These are phyloP conservation scores for Elaeis guineensis DNA, from an alignment of 176 grass and related monocot genomes.

Conservation along the genomic window DNA sequence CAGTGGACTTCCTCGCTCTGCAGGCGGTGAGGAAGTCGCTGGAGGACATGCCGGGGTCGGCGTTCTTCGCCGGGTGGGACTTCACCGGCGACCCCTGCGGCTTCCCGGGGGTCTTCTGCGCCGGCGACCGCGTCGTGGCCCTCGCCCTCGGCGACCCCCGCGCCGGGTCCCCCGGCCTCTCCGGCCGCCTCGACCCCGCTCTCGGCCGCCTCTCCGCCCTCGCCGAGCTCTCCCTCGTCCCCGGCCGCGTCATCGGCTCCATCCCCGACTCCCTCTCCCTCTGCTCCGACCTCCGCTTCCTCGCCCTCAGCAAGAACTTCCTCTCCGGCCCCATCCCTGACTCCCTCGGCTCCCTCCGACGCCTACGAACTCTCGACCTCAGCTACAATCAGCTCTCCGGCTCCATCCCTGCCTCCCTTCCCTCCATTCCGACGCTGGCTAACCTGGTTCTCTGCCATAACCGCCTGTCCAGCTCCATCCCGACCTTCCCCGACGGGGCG, in stretches of 20 bases:
- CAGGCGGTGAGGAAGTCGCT: slow-evolving; percentile 72
- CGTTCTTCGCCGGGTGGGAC: slow-evolving; percentile 76
- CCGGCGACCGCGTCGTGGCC: slow-evolving; percentile 44
- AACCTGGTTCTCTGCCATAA: slow-evolving; percentile 90
- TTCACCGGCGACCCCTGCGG: slow-evolving; percentile 83
- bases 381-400: slow-evolving; percentile 90
- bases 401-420: slow-evolving; percentile 42
- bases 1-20: slow-evolving; percentile 78
- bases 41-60: slow-evolving; percentile 81
- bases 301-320: slow-evolving; percentile 94
- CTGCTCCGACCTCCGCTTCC: slow-evolving; percentile 55
- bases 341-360: slow-evolving; percentile 43
- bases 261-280: slow-evolving; percentile 44
- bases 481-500: slow-evolving; percentile 47
- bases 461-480: slow-evolving; percentile 52
- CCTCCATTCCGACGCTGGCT: slow-evolving; percentile 39
- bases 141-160: slow-evolving; percentile 78
- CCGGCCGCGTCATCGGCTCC: slow-evolving; percentile 56
- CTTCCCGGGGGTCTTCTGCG: slow-evolving; percentile 74
- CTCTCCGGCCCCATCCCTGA: slow-evolving; percentile 52
- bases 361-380: slow-evolving; percentile 79
- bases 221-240: slow-evolving; percentile 77
- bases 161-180: slow-evolving; percentile 68
- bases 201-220: slow-evolving; percentile 50
- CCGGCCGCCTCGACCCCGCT: slow-evolving; percentile 56